These are phyloP conservation scores for Phytophthora cryptogea DNA, from an alignment of 352 stramenopile species.

Conservation along the genomic window DNA sequence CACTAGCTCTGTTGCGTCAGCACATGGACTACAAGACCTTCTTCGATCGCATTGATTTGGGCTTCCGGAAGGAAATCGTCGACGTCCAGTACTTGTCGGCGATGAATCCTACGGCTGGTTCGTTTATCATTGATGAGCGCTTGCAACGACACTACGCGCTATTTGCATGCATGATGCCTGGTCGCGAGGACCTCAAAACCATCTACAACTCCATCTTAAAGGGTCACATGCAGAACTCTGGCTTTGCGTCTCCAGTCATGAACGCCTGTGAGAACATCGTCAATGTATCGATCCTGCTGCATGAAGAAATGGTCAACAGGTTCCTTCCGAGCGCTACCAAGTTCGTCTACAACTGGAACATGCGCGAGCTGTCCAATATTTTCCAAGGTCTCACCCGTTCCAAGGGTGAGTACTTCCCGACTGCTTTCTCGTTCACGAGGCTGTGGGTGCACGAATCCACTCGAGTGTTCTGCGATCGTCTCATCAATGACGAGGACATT, in stretches of 20 bases:
- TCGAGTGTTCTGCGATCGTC: constrained; percentile 97
- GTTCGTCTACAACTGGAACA: constrained; percentile 99
- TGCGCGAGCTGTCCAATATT: constrained; percentile 96
- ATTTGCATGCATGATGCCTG: constrained; percentile 96
- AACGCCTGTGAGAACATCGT: constrained; percentile 88
- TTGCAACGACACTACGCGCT: constrained; percentile 96
- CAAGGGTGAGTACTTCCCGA: constrained; percentile 93
- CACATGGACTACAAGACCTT: constrained; percentile 97
- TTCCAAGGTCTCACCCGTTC: constrained; percentile 95
- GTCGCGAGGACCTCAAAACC: constrained; percentile 93
- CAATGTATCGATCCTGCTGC: constrained; percentile 90
- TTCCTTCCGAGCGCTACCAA: constrained; percentile 97
- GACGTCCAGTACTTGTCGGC: constrained; percentile 96
- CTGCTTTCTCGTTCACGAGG: constrained; percentile 80
- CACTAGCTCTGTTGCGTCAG: constrained; percentile 93
- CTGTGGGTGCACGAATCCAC: constrained; percentile 97
- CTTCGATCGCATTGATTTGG: constrained; percentile 95
- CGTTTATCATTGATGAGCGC: constrained; percentile 97
- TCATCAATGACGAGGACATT: constrained; percentile 96
- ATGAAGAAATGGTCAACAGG: constrained; percentile 93
- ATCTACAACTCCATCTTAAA: constrained; percentile 97
- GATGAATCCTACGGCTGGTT: constrained; percentile 97
- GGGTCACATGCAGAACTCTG: constrained; percentile 91
- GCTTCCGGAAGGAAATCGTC: constrained; percentile 97
- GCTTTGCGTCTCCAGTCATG: constrained; percentile 63